A percentile compares a stretch with the other conserved stretches of the same genome.
Conservation (phyloP, 352 stramenopile genomes). For the Globisporangium cederbergense region DNA sequence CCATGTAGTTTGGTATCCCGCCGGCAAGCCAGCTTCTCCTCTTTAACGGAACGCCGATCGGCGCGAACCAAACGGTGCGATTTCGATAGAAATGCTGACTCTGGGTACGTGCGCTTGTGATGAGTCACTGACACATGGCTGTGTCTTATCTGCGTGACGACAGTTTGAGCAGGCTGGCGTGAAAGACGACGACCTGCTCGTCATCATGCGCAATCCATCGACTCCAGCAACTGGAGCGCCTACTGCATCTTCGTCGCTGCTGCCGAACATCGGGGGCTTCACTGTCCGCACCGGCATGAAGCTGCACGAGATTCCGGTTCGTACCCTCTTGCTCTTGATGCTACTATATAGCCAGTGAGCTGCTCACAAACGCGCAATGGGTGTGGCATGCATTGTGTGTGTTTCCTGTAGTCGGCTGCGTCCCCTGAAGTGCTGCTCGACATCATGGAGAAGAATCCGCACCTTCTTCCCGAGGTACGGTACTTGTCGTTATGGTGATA, state of each 20-base stretch:
- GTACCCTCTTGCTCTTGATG: not conserved
- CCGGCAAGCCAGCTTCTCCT: constrained; percentile 51
- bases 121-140: not conserved
- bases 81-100: not conserved
- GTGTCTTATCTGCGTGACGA: not conserved
- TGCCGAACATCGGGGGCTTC: constrained; percentile 20
- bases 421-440: constrained; percentile 75
- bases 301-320: constrained; percentile 75
- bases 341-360: not conserved
- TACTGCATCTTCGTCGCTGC: constrained; percentile 14
- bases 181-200: constrained; percentile 67
- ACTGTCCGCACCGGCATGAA: constrained; percentile 64
- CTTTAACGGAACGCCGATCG: constrained; percentile 54
- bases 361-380: not conserved
- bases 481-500: not conserved
- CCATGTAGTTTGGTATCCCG: constrained; percentile 60
- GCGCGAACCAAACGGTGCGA: constrained; percentile 48
- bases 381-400: not conserved
- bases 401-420: constrained; percentile 37
- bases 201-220: constrained; percentile 50
- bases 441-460: constrained; percentile 81
- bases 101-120: not conserved
- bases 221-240: constrained; percentile 6
- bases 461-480: constrained; percentile 58
- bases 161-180: constrained; percentile 74